Base-by-base conservation (phyloP, 176 grass and related monocot genomes). In the Puccinellia tenuiflora region DNA sequence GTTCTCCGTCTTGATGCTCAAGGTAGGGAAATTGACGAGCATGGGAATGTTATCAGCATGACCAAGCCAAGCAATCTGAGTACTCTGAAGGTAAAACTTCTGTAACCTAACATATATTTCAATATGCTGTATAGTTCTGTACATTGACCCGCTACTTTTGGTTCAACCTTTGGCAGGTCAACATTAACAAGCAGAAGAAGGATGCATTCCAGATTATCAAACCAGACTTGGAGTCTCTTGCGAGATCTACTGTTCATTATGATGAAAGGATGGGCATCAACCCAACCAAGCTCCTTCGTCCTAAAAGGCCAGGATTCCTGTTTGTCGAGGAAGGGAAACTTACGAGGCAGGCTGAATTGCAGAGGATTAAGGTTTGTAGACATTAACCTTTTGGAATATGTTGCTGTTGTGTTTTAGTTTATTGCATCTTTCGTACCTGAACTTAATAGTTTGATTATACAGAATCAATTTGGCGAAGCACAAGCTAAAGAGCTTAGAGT, bases 401-500 rank as follows among this genome's bases (percentile, higher is more conserved):
- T 75, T 72, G 73, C 57, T 15, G 21, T 30, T 69, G 1, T 81
- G 24, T 52, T 74, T 71, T 61, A 88, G 3, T 45, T 60, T 65
- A 39, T 87, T 34, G 33, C 38, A 43, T 77, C 62, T 68, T 45
- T 38, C 55, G 12, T 74, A 37, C 14, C 79, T 87, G 47, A 84
- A 18, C 54, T 45, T 86, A 39, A 63, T 80, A 3, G 14, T 87
- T 64, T 16, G 39, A 47, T 75, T 82, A 61, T 56, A 25, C 75
- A 96, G 93, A 95, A 55, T 90, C 96, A 98, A 98, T 98, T 98
- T 88, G 96, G 96, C 14, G 96, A 98, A 84, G 93, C 91, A 81
- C 96, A 98, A 88, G 91, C 93, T 59, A 98, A 96, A 75, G 96
- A 93, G 68, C 77, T 93, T 52, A 93, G 88, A 85, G 84, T 96